Conservation (phyloP, 768 basidiomycete genomes). For the Dacryopinax primogenitus region DNA sequence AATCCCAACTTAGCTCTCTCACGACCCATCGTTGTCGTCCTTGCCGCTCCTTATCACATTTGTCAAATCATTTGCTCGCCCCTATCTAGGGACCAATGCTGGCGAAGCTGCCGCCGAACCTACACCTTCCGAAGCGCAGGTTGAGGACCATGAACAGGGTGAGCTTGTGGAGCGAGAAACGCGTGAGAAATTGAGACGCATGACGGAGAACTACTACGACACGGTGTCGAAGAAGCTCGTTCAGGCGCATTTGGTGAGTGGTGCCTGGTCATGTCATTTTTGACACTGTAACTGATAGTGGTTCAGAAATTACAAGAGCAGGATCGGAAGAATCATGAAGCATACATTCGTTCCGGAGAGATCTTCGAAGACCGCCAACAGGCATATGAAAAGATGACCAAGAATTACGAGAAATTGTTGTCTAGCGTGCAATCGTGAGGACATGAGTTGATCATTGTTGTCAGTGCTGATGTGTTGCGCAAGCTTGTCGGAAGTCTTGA, state of each 20-base stretch:
- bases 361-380: conserved; percentile 99
- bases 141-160: conserved; percentile 29
- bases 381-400: conserved; percentile 97
- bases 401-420: conserved; percentile 82
- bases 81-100: conserved; percentile 69
- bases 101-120: conserved; percentile 39
- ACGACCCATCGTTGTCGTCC: conserved; percentile 75
- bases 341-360: conserved; percentile 97
- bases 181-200: conserved; percentile 76
- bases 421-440: conserved; percentile 75
- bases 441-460: conserved; percentile 8
- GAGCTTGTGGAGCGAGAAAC: conserved; percentile 77
- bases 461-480: conserved; percentile 13
- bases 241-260: conserved; percentile 48
- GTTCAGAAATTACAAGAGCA: conserved; percentile 85
- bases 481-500: conserved; percentile 88
- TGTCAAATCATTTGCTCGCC: conserved; percentile 79
- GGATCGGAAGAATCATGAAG: conserved; percentile 93
- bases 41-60: conserved; percentile 84
- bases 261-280: background rate
- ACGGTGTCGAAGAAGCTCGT: conserved; percentile 81
- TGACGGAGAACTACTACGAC: conserved; percentile 91
- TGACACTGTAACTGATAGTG: background rate
- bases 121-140: conserved; percentile 31
- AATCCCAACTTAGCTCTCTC: conserved; percentile 49